A percentile compares a stretch with the other conserved stretches of the same genome.
phyloP scores from a whole-genome alignment of 2,329 filamentous ascomycete genomes.

The Pseudocercospora macadamiae region DNA sequence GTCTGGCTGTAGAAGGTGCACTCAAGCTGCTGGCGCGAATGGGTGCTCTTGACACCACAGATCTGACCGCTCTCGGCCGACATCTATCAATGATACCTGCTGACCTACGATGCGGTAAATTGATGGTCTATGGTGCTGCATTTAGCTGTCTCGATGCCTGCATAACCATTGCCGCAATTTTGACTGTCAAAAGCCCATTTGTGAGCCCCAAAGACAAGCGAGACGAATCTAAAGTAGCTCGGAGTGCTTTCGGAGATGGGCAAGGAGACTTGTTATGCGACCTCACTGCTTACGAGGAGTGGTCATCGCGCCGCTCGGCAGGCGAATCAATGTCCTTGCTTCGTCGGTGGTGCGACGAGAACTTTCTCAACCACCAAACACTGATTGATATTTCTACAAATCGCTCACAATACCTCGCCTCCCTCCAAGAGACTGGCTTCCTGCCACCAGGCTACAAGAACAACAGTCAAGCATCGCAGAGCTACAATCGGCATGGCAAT shows the following conservation, averaged over 20 bases:
- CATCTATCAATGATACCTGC: slow-evolving; percentile 96
- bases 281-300: slow-evolving; percentile 79
- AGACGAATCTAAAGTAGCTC: slow-evolving; percentile 77
- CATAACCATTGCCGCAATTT: slow-evolving; percentile 84
- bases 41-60: slow-evolving; percentile 83
- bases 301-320: slow-evolving; percentile 68
- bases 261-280: slow-evolving; percentile 91
- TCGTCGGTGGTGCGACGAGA: slow-evolving; percentile 78
- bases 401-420: slow-evolving; percentile 79
- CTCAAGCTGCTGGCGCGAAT: slow-evolving; percentile 78
- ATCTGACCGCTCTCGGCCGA: slow-evolving; percentile 85
- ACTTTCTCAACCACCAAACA: slow-evolving; percentile 82
- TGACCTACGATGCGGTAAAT: slow-evolving; percentile 87
- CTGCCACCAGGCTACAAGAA: slow-evolving; percentile 46
- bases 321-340: slow-evolving; percentile 62
- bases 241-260: slow-evolving; percentile 69
- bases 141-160: slow-evolving; percentile 91
- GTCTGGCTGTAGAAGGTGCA: slow-evolving; percentile 81
- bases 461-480: slow-evolving; percentile 26
- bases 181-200: slow-evolving; percentile 89
- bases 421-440: slow-evolving; percentile 84
- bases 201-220: slow-evolving; percentile 80
- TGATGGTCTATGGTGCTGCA: slow-evolving; percentile 92
- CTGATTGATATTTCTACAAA: slow-evolving; percentile 88
- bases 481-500: slow-evolving; percentile 53